phyloP scores from a whole-genome alignment of 495 filamentous ascomycete species.

The Parathielavia appendiculata region DNA sequence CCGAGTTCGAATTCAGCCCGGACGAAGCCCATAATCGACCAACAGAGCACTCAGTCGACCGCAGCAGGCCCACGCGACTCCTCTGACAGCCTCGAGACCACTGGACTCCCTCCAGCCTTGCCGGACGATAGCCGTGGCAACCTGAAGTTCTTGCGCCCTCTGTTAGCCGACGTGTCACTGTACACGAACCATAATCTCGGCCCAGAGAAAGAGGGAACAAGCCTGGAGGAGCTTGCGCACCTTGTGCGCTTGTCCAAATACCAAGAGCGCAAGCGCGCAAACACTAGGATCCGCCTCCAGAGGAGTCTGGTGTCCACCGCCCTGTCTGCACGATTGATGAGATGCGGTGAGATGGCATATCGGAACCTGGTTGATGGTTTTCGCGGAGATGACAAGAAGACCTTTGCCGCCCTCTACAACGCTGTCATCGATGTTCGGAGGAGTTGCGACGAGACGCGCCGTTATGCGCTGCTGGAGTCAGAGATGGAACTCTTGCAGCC shows the following conservation, averaged over 20 bases:
- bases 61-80: slow-evolving; percentile 24
- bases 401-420: slow-evolving; percentile 81
- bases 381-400: slow-evolving; percentile 82
- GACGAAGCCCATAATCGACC: slow-evolving; percentile 45
- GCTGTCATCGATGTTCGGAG: slow-evolving; percentile 82
- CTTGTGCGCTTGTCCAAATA: slow-evolving; percentile 65
- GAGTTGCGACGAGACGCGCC: slow-evolving; percentile 67
- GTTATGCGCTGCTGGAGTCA: slow-evolving; percentile 63
- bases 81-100: slow-evolving; percentile 24
- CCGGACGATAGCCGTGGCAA: slow-evolving; percentile 28
- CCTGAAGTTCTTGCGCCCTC: slow-evolving; percentile 36
- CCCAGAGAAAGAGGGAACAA: slow-evolving; percentile 50
- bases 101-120: slow-evolving; percentile 14
- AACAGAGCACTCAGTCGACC: slow-evolving; percentile 29
- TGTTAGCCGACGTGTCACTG: slow-evolving; percentile 47
- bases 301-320: slow-evolving; percentile 66
- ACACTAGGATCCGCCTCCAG: slow-evolving; percentile 61
- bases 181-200: slow-evolving; percentile 47
- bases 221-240: slow-evolving; percentile 66
- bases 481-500: slow-evolving; percentile 54
- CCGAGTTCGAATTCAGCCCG: slow-evolving; percentile 33
- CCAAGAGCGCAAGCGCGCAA: slow-evolving; percentile 65
- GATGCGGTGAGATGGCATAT: slow-evolving; percentile 71
- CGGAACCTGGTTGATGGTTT: slow-evolving; percentile 82
- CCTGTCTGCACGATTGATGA: slow-evolving; percentile 71